These are phyloP conservation scores for Discostella stelligeroides DNA, from an alignment of 108 stramenopile species.

Conservation along the genomic window DNA sequence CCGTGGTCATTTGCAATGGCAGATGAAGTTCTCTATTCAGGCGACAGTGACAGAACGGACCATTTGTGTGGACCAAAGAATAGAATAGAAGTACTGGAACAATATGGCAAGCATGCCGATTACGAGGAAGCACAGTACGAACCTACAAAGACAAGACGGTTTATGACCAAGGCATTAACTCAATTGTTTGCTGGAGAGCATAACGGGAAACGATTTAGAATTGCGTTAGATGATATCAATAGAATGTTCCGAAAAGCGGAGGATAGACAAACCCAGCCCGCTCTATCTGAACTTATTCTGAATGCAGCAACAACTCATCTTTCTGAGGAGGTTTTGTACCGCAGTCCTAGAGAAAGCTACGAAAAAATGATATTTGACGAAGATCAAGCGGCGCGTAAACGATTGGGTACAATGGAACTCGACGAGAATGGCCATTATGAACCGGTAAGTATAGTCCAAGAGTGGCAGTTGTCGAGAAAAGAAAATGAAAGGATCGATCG, in stretches of 20 bases:
- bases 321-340: constrained; percentile 73
- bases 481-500: constrained; percentile 28
- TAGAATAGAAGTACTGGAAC: constrained; percentile 72
- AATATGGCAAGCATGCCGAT: constrained; percentile 79
- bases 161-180: constrained; percentile 74
- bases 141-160: constrained; percentile 70
- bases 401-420: neutral
- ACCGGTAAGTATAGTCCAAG: constrained; percentile 21
- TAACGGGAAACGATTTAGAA: constrained; percentile 81
- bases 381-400: constrained; percentile 21
- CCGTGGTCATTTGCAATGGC: constrained; percentile 90
- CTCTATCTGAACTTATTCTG: constrained; percentile 78
- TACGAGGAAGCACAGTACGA: constrained; percentile 61
- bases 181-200: constrained; percentile 84
- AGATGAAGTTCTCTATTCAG: constrained; percentile 66
- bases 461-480: constrained; percentile 43
- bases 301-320: constrained; percentile 69
- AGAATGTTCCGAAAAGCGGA: constrained; percentile 61
- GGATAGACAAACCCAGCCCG: constrained; percentile 47
- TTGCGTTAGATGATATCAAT: constrained; percentile 80
- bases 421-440: neutral
- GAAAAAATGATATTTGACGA: constrained; percentile 57
- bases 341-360: constrained; percentile 77
- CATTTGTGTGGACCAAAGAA: constrained; percentile 38
- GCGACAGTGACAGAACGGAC: constrained; percentile 5